A percentile compares a stretch with the other conserved stretches of the same genome.
Evolutionary conservation across 345 rosid genomes (phyloP).

Genomic region (Euphorbia tirucalli): DNA sequence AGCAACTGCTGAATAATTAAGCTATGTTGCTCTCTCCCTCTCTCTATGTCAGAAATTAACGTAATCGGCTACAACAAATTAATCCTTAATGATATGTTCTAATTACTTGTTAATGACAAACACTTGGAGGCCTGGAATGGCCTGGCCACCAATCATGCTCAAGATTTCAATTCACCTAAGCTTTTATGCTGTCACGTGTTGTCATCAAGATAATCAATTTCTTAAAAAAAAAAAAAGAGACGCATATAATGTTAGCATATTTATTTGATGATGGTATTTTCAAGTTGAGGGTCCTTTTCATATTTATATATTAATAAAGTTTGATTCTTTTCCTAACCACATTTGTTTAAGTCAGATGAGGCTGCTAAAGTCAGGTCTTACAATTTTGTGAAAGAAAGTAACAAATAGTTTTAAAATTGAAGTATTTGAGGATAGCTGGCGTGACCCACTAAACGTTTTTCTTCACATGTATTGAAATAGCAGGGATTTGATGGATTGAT

Average conservation of each 20-base stretch:
- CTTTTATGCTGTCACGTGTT: neutral
- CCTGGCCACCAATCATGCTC: too few species aligned
- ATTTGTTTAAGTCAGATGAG: neutral
- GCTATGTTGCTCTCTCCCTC: too few species aligned
- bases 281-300: neutral
- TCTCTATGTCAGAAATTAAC: too few species aligned
- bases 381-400: neutral
- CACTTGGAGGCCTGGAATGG: too few species aligned
- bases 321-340: neutral
- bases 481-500: neutral
- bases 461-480: neutral
- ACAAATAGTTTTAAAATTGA: too few species aligned
- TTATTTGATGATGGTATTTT: neutral
- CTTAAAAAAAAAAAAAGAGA: neutral
- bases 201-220: neutral
- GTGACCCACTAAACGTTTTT: neutral
- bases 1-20: too few species aligned
- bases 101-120: neutral
- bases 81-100: too few species aligned
- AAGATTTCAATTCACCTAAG: neutral
- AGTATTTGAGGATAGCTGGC: neutral
- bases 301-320: neutral
- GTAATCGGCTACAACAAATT: too few species aligned
- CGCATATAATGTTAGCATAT: neutral
- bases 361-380: slow-evolving; percentile 3